phyloP scores from a whole-genome alignment of 2,329 filamentous ascomycete species.

The Aureobasidium pullulans region DNA sequence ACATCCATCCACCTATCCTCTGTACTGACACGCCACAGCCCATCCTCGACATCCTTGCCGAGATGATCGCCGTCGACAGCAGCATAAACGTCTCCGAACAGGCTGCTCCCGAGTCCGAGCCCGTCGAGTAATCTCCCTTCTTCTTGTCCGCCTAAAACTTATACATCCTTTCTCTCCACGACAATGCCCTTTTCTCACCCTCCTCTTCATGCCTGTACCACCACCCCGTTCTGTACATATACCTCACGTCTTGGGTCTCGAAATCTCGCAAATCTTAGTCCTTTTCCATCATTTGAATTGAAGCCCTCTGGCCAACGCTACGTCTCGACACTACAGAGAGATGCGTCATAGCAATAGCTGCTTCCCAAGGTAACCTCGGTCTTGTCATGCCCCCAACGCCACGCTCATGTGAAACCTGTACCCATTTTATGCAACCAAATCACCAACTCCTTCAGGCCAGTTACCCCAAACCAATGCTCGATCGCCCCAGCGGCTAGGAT shows the following conservation, averaged over 20 bases:
- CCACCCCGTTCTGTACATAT: constrained; percentile 15
- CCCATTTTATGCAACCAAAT: constrained; percentile 52
- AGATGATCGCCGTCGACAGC: constrained; percentile 94
- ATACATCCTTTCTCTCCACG: not conserved
- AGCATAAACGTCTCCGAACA: constrained; percentile 34
- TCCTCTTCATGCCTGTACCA: constrained; percentile 14
- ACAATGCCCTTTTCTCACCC: not conserved
- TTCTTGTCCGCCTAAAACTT: not conserved
- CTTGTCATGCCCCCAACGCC: not conserved
- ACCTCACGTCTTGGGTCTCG: constrained; percentile 3
- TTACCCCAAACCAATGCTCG: constrained; percentile 74
- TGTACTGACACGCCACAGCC: constrained; percentile 45
- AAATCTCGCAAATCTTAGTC: constrained; percentile 9
- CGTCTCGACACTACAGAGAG: too few relatives aligned
- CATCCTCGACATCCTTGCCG: constrained; percentile 88
- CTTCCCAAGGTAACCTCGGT: not conserved
- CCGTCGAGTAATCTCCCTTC: constrained; percentile 22
- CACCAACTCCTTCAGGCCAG: constrained; percentile 81
- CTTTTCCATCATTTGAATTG: not conserved
- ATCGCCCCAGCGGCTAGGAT: constrained; percentile 72
- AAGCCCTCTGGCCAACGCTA: not conserved
- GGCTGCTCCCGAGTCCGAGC: constrained; percentile 21
- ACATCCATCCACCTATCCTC: not conserved
- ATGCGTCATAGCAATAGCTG: not conserved
- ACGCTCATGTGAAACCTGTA: not conserved